Evolutionary conservation across 129 eudicot species (phyloP).

Genomic region (Helianthus tuberosus): DNA sequence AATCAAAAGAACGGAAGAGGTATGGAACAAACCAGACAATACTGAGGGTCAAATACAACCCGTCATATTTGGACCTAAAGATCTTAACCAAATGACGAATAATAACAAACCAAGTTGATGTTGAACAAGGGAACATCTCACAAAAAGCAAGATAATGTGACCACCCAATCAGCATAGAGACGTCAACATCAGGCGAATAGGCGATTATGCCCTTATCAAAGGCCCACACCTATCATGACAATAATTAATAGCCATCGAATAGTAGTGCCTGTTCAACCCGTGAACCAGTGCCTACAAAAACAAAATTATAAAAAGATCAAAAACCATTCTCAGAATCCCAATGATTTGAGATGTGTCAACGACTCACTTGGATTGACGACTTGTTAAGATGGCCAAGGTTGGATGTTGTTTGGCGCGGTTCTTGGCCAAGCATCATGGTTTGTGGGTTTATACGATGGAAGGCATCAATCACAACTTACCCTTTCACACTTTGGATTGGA

Average conservation of each 20-base stretch:
- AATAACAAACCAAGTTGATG: no score
- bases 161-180: no score
- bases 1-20: no score
- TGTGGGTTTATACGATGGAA: slow-evolving; percentile 91
- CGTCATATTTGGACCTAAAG: no score
- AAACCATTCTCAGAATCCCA: neutral
- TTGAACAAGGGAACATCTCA: no score
- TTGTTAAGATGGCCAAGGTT: neutral
- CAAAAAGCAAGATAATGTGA: no score
- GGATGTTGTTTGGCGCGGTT: neutral
- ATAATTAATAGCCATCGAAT: slow-evolving; percentile 90
- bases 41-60: no score
- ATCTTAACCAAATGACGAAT: no score
- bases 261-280: slow-evolving; percentile 91
- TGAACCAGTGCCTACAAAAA: slow-evolving; percentile 77
- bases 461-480: slow-evolving; percentile 97
- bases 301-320: slow-evolving; percentile 17
- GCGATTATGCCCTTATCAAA: no score
- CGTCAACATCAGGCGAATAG: no score
- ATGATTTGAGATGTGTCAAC: neutral
- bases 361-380: slow-evolving; percentile 61
- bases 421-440: slow-evolving; percentile 38
- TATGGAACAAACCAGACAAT: no score
- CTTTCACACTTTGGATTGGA: slow-evolving; percentile 96
- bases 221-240: no score